phyloP scores from a whole-genome alignment of 2,329 filamentous ascomycete genomes.

The Verruconis gallopava region DNA sequence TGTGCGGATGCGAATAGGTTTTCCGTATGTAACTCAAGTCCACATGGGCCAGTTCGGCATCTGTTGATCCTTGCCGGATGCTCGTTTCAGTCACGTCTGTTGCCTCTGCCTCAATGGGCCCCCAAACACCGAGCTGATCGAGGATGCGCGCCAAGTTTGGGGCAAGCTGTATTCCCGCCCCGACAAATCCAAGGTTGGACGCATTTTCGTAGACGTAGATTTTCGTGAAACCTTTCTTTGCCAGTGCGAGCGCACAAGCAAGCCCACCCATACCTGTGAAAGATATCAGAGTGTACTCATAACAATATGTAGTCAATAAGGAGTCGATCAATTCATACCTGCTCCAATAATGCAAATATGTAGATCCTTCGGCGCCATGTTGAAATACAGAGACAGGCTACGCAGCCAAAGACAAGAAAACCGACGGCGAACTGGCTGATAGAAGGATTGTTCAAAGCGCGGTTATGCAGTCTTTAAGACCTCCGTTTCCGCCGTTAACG shows the following conservation, averaged over 20 bases:
- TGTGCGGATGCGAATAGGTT: constrained; percentile 63
- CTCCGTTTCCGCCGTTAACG: too few species aligned
- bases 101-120: constrained; percentile 54
- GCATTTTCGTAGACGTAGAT: constrained; percentile 65
- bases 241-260: constrained; percentile 56
- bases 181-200: constrained; percentile 63
- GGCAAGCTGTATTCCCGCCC: constrained; percentile 72
- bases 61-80: constrained; percentile 57
- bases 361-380: constrained; percentile 13
- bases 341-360: constrained; percentile 37
- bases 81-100: constrained; percentile 59
- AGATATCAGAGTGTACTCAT: not conserved
- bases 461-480: too few species aligned
- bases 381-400: too few species aligned
- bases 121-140: constrained; percentile 60
- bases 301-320: constrained; percentile 1
- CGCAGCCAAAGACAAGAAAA: too few species aligned
- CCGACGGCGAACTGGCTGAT: too few species aligned
- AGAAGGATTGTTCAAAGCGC: too few species aligned
- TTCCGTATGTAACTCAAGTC: constrained; percentile 52
- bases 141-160: constrained; percentile 72
- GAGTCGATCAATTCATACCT: constrained; percentile 24
- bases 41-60: constrained; percentile 58
- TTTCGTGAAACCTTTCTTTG: constrained; percentile 60
- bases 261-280: constrained; percentile 65